Percentiles rank a stretch among this genome's conserved stretches.
Evolutionary conservation across 1,284 basidiomycete species (phyloP).

Genomic region (Thecaphora thlaspeos): DNA sequence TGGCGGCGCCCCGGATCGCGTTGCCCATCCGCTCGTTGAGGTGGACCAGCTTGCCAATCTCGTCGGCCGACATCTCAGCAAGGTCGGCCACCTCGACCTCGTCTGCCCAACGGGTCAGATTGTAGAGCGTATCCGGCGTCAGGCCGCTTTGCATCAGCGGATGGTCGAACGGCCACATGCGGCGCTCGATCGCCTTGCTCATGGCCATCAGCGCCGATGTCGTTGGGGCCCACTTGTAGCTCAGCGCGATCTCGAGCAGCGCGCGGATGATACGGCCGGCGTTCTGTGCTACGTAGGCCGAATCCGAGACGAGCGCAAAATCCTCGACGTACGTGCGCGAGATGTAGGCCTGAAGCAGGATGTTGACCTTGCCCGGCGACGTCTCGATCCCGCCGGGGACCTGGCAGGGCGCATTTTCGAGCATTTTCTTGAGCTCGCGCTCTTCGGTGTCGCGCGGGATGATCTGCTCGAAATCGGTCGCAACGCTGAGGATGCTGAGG

Average conservation of each 20-base stretch:
- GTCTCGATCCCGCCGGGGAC: conserved; percentile 72
- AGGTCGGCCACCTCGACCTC: conserved; percentile 78
- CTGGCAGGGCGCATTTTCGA: conserved; percentile 62
- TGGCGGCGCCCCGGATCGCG: conserved; percentile 76
- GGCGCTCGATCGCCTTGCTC: conserved; percentile 72
- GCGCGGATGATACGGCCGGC: conserved; percentile 90
- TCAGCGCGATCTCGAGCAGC: conserved; percentile 88
- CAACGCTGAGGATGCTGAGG: conserved; percentile 79
- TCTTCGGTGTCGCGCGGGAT: conserved; percentile 87
- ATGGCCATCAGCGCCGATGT: conserved; percentile 80
- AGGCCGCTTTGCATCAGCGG: conserved; percentile 74
- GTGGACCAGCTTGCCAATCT: conserved; percentile 81
- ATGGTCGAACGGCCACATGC: conserved; percentile 94
- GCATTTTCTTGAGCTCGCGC: conserved; percentile 75
- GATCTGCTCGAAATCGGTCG: conserved; percentile 96
- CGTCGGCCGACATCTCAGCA: conserved; percentile 69
- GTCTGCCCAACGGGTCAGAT: conserved; percentile 77
- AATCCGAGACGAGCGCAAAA: conserved; percentile 94
- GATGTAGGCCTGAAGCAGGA: conserved; percentile 88
- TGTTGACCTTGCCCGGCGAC: conserved; percentile 89
- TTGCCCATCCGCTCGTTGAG: conserved; percentile 82
- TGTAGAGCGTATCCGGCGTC: conserved; percentile 68
- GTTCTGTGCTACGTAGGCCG: conserved; percentile 77
- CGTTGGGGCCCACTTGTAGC: conserved; percentile 83
- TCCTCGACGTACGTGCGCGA: conserved; percentile 80